Percentiles rank a stretch among this genome's conserved stretches.
Evolutionary conservation across 2,329 filamentous ascomycete species (phyloP).

Genomic region (Lachnellula suecica): DNA sequence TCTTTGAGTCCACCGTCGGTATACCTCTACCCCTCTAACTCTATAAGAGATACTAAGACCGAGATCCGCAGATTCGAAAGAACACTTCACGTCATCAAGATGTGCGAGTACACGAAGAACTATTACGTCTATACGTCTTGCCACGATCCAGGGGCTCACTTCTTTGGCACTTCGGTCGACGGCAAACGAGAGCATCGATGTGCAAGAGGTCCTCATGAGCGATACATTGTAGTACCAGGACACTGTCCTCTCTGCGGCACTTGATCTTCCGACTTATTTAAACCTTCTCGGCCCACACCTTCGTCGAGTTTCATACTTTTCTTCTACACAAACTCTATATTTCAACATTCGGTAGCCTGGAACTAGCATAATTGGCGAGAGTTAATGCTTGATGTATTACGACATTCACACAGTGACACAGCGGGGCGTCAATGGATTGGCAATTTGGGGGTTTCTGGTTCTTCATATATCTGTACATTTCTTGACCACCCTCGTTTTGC

Average conservation of each 20-base stretch:
- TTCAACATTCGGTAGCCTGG: neutral
- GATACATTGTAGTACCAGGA: constrained; percentile 69
- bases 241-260: constrained; percentile 53
- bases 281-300: constrained; percentile 1
- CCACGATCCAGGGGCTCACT: constrained; percentile 66
- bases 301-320: neutral
- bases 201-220: constrained; percentile 65
- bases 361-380: constrained; percentile 3
- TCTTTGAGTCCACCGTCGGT: neutral
- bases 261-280: constrained; percentile 2
- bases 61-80: neutral
- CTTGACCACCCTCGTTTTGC: constrained; percentile 5
- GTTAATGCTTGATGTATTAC: constrained; percentile 5
- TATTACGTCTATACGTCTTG: constrained; percentile 77
- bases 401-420: constrained; percentile 16
- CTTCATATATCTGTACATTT: constrained; percentile 14
- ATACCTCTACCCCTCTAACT: neutral
- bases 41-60: neutral
- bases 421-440: constrained; percentile 18
- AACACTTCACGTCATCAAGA: constrained; percentile 28
- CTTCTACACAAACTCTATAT: neutral
- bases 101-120: constrained; percentile 68
- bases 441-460: neutral
- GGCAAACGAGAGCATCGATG: constrained; percentile 61
- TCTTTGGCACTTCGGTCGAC: constrained; percentile 68